Percentiles rank a stretch among this genome's conserved stretches.
Conservation (phyloP, 164 flowering plant species). For the Tetracentron sinense region DNA sequence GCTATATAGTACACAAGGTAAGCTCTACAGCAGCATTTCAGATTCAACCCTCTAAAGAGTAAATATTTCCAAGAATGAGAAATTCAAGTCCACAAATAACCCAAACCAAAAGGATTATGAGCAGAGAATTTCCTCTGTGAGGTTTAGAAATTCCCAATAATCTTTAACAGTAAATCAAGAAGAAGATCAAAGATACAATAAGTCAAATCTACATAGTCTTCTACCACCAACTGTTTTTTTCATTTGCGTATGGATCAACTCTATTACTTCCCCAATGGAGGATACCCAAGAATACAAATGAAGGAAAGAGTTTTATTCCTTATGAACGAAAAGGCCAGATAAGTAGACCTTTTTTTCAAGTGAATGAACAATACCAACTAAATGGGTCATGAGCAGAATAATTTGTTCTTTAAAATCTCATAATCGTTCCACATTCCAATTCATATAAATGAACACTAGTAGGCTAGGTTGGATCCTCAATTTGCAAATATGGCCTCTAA, state of each 20-base stretch:
- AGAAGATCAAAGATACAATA: not conserved
- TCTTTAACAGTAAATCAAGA: not conserved
- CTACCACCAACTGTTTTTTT: not conserved
- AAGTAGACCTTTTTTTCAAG: no score
- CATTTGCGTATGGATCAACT: no score
- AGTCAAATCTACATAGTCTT: no score
- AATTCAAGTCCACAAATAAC: not conserved
- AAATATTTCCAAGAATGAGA: not conserved
- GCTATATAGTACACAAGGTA: conserved; percentile 50
- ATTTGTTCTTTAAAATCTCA: no score
- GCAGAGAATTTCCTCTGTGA: not conserved
- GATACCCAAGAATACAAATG: not conserved
- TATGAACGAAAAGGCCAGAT: no score
- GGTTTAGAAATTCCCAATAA: not conserved
- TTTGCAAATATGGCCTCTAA: no score
- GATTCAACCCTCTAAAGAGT: not conserved
- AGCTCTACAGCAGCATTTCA: conserved; percentile 22
- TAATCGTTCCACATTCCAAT: no score
- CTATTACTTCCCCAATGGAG: no score
- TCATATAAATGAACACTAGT: no score
- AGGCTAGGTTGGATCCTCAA: no score
- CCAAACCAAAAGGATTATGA: not conserved
- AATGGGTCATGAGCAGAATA: no score
- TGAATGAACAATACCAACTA: no score
- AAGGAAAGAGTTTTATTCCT: not conserved